These are phyloP conservation scores for Allodekkera sacchari DNA, from an alignment of 805 yeast genomes.

Conservation along the genomic window DNA sequence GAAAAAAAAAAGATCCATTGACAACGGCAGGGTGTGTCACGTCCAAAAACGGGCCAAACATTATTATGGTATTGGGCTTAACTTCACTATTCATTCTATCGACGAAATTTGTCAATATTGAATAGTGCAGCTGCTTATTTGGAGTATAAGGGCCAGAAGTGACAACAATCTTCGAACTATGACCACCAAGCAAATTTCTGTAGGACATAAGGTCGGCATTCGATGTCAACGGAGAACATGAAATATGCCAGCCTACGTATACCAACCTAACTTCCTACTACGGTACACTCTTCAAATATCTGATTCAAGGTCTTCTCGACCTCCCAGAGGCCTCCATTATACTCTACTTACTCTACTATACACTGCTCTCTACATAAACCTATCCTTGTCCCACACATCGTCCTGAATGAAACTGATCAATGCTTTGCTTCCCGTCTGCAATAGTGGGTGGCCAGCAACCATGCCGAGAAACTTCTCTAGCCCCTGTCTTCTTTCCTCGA, in stretches of 20 bases:
- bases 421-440: constrained; percentile 79
- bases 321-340: too few species aligned
- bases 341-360: not conserved
- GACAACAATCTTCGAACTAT: constrained; percentile 42
- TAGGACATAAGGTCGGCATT: constrained; percentile 37
- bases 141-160: constrained; percentile 81
- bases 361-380: constrained; percentile 9
- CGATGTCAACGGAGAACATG: constrained; percentile 53
- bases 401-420: constrained; percentile 82
- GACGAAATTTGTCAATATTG: constrained; percentile 46
- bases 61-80: constrained; percentile 61
- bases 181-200: constrained; percentile 27
- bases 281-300: too few species aligned
- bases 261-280: too few species aligned
- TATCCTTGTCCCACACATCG: constrained; percentile 59
- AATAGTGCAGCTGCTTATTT: constrained; percentile 44
- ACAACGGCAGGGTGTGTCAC: constrained; percentile 45
- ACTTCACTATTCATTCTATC: constrained; percentile 45
- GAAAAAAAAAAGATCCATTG: constrained; percentile 47
- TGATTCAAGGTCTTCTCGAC: too few species aligned
- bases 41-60: constrained; percentile 87
- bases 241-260: too few species aligned
- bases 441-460: constrained; percentile 88
- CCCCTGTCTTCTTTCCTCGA: constrained; percentile 77
- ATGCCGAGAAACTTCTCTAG: constrained; percentile 67